Evolutionary conservation across 257 asterid genomes (phyloP).

Genomic region (Solanum neorickii): DNA sequence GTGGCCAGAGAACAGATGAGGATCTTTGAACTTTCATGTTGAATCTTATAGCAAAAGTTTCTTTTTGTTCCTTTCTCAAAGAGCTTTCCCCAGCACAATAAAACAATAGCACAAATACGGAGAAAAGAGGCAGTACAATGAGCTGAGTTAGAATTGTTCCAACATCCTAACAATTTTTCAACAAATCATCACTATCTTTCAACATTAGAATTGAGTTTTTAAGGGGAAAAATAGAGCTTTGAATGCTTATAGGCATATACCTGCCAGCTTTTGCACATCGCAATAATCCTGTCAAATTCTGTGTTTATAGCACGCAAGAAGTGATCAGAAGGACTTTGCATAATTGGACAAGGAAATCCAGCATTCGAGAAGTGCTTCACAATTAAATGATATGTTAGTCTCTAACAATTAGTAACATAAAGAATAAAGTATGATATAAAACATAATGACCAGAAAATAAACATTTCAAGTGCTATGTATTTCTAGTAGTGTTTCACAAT

Average conservation of each 20-base stretch:
- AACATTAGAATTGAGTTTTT: neutral
- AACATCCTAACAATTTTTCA: neutral
- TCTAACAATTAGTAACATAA: neutral
- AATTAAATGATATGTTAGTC: neutral
- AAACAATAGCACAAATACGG: neutral
- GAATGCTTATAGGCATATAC: slow-evolving; percentile 22
- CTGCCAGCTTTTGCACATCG: slow-evolving; percentile 99
- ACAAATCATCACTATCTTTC: neutral
- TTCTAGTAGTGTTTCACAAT: neutral
- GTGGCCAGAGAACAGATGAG: neutral
- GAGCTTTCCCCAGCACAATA: neutral
- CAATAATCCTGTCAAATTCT: slow-evolving; percentile 93
- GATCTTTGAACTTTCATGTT: neutral
- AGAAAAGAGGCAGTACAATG: neutral
- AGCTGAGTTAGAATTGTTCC: neutral
- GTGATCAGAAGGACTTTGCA: slow-evolving; percentile 99
- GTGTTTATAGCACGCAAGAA: slow-evolving; percentile 96
- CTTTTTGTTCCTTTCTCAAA: neutral
- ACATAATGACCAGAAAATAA: neutral
- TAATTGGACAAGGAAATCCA: slow-evolving; percentile 99
- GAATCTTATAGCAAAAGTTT: neutral
- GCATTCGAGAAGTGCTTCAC: slow-evolving; percentile 97
- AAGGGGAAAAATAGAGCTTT: neutral
- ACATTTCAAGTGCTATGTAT: neutral
- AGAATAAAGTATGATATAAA: neutral